phyloP scores from a whole-genome alignment of 129 eudicot genomes.

The Scalesia atractyloides region DNA sequence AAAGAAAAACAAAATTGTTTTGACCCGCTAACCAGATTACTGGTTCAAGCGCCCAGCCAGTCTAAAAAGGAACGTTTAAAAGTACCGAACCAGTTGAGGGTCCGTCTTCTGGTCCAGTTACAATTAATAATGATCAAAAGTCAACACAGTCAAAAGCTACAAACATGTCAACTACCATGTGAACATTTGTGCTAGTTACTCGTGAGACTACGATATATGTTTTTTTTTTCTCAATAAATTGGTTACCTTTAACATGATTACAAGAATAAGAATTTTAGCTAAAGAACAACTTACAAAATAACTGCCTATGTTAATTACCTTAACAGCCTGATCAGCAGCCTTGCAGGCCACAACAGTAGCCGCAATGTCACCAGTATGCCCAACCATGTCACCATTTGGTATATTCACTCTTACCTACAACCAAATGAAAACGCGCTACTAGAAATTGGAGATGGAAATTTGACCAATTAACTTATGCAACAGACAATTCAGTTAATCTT shows the following conservation, averaged over 20 bases:
- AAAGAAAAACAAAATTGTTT: neutral
- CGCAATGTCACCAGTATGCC: slow-evolving; percentile 83
- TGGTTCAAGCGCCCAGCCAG: too few species aligned
- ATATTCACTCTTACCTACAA: slow-evolving; percentile 73
- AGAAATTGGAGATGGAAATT: neutral
- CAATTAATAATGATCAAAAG: too few species aligned
- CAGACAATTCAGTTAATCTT: neutral
- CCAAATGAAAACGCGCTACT: neutral
- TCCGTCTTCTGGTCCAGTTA: too few species aligned
- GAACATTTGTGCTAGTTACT: neutral
- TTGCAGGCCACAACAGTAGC: slow-evolving; percentile 80
- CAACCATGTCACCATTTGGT: slow-evolving; percentile 87
- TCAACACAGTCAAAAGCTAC: neutral
- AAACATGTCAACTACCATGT: neutral
- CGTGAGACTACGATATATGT: neutral
- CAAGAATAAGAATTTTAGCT: too few species aligned
- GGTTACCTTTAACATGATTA: too few species aligned
- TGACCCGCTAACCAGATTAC: neutral
- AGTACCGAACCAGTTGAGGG: too few species aligned
- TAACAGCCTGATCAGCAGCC: slow-evolving; percentile 88
- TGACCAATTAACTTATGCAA: neutral
- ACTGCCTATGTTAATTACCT: slow-evolving; percentile 40
- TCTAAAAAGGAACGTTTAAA: too few species aligned
- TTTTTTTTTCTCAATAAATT: neutral
- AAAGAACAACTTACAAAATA: too few species aligned